Evolutionary conservation across 1,139 yeast species (phyloP).

Genomic region (Blastobotrys proliferans): DNA sequence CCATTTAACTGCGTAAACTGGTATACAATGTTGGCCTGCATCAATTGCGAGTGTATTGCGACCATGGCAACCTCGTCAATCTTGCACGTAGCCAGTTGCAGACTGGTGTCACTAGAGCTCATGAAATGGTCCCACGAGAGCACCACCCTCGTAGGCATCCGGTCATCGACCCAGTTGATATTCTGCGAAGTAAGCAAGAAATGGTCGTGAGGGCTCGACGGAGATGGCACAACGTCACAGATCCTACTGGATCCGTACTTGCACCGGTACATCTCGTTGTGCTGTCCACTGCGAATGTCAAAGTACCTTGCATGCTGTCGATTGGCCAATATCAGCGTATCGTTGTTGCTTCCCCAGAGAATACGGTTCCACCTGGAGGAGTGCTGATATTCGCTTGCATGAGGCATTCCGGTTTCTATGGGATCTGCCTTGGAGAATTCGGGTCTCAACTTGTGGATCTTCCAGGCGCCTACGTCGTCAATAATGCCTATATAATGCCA

Average conservation of each 20-base stretch:
- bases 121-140: slow-evolving; percentile 70
- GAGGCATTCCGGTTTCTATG: slow-evolving; percentile 11
- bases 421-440: not conserved
- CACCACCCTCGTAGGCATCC: slow-evolving; percentile 36
- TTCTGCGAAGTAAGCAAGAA: slow-evolving; percentile 27
- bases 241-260: slow-evolving; percentile 14
- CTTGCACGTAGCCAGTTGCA: slow-evolving; percentile 39
- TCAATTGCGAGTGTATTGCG: slow-evolving; percentile 41
- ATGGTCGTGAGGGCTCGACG: slow-evolving; percentile 19
- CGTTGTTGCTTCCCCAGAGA: slow-evolving; percentile 18
- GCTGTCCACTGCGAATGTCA: slow-evolving; percentile 18
- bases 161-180: slow-evolving; percentile 28
- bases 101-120: slow-evolving; percentile 52
- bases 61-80: slow-evolving; percentile 35
- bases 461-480: slow-evolving; percentile 20
- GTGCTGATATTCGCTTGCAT: slow-evolving; percentile 8
- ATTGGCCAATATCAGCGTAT: slow-evolving; percentile 21
- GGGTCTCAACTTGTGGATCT: slow-evolving; percentile 14
- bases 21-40: slow-evolving; percentile 42
- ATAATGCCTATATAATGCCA: slow-evolving; percentile 19
- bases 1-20: slow-evolving; percentile 43
- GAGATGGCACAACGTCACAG: slow-evolving; percentile 18
- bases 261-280: slow-evolving; percentile 2
- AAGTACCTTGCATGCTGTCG: slow-evolving; percentile 17
- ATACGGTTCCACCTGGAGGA: slow-evolving; percentile 21